Conservation (phyloP, 2,329 filamentous ascomycete species). For the Aspergillus sp. region DNA sequence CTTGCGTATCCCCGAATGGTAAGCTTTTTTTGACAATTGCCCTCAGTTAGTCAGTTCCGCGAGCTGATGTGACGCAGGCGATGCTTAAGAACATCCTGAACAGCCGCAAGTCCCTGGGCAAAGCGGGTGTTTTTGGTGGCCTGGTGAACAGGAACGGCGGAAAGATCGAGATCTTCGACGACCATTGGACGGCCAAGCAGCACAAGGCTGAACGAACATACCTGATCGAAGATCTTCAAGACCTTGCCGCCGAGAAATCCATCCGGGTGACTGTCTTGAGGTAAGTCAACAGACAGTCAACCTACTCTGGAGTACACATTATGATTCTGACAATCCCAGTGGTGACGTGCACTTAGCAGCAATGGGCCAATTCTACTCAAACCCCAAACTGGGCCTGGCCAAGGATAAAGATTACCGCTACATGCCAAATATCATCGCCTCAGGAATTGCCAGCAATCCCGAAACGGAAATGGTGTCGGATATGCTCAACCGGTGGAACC, state of each 20-base stretch:
- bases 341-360: conserved; percentile 92
- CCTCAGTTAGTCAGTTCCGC: conserved; percentile 24
- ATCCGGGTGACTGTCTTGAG: conserved; percentile 83
- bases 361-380: conserved; percentile 90
- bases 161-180: conserved; percentile 84
- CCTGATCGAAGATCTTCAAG: conserved; percentile 83
- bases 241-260: conserved; percentile 85
- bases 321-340: conserved; percentile 35
- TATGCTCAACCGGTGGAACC: conserved; percentile 88
- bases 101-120: conserved; percentile 78
- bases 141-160: conserved; percentile 86
- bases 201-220: conserved; percentile 85
- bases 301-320: neutral
- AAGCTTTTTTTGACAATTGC: conserved; percentile 29
- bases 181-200: conserved; percentile 94
- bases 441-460: conserved; percentile 87
- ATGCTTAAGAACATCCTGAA: conserved; percentile 65
- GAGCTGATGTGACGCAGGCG: conserved; percentile 41
- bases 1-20: conserved; percentile 72
- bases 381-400: conserved; percentile 68
- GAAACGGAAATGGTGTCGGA: conserved; percentile 83
- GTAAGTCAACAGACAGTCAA: conserved; percentile 28
- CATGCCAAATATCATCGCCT: conserved; percentile 92
- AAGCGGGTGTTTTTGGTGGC: conserved; percentile 67
- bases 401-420: conserved; percentile 93